These are phyloP conservation scores for Apiospora aurea DNA, from an alignment of 2,329 filamentous ascomycete genomes.

Conservation along the genomic window DNA sequence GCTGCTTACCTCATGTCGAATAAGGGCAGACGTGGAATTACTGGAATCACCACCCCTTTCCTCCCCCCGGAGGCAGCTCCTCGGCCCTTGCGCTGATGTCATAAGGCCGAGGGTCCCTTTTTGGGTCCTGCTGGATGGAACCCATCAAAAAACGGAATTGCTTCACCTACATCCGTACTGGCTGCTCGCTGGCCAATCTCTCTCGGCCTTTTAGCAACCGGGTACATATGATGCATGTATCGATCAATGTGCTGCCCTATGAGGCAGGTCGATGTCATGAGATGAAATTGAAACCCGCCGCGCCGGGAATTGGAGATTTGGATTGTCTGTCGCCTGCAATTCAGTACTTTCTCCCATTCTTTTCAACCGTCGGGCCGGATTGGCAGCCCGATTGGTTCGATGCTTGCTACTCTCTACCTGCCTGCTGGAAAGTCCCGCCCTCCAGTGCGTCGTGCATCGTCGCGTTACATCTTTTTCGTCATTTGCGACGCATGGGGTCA, in stretches of 20 bases:
- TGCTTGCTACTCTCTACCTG: background rate
- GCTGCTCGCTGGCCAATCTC: background rate
- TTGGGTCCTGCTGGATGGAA: background rate
- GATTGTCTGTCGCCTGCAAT: conserved; percentile 1
- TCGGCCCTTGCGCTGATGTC: conserved; percentile 2
- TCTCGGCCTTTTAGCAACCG: no score
- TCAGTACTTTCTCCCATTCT: background rate
- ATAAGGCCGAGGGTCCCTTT: background rate
- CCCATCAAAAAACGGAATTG: background rate
- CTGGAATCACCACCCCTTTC: background rate
- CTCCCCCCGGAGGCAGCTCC: background rate
- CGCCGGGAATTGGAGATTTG: background rate
- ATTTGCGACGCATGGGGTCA: background rate
- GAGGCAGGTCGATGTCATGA: background rate
- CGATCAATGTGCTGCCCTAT: background rate
- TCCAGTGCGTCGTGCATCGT: background rate
- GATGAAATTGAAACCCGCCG: background rate
- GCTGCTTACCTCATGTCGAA: conserved; percentile 13
- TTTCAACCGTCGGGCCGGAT: conserved; percentile 11
- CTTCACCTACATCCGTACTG: no score
- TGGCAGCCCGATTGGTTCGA: conserved; percentile 13
- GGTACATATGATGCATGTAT: no score
- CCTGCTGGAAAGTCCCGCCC: background rate
- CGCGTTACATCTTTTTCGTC: conserved; percentile 15
- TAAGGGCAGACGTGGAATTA: background rate